A percentile compares a stretch with the other conserved stretches of the same genome.
These are phyloP conservation scores for Chaetomium cochliodes DNA, from an alignment of 495 filamentous ascomycete species.

Conservation along the genomic window DNA sequence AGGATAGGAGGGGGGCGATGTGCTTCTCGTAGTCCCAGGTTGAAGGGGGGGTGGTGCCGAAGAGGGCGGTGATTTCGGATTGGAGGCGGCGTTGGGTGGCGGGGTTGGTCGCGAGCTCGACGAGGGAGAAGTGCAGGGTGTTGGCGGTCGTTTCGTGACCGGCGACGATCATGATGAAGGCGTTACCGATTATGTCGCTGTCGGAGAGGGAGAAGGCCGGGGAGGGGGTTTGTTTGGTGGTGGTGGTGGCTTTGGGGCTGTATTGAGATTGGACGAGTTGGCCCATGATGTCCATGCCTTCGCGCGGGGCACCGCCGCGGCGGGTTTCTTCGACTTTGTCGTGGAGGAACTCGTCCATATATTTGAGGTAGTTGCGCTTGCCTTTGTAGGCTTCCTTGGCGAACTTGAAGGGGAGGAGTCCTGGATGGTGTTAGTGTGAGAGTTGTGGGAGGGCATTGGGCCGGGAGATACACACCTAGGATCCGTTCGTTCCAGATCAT, in stretches of 20 bases:
- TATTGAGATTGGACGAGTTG: conserved; percentile 51
- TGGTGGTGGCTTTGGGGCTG: conserved; percentile 26
- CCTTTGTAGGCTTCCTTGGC: conserved; percentile 49
- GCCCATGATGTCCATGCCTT: conserved; percentile 66
- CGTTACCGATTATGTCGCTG: conserved; percentile 65
- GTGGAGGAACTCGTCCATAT: conserved; percentile 62
- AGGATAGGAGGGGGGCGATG: conserved; percentile 55
- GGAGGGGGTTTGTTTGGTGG: conserved; percentile 28
- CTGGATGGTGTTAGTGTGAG: conserved; percentile 3
- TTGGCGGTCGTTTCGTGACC: conserved; percentile 75
- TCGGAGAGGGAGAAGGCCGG: conserved; percentile 42
- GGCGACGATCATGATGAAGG: conserved; percentile 68
- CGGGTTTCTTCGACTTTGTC: conserved; percentile 53
- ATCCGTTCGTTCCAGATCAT: conserved; percentile 52
- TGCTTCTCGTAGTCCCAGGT: conserved; percentile 64
- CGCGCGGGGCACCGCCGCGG: conserved; percentile 42
- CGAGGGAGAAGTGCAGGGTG: conserved; percentile 59
- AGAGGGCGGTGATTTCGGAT: conserved; percentile 56
- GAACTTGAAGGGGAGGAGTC: conserved; percentile 50
- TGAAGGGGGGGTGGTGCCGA: conserved; percentile 49
- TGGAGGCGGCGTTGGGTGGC: conserved; percentile 59
- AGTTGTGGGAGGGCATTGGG: too few relatives aligned
- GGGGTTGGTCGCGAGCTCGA: conserved; percentile 61
- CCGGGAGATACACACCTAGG: conserved; percentile 35
- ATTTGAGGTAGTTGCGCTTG: conserved; percentile 59